Base-by-base conservation (phyloP, 441 rosid genomes). In the Lepidium campestre region DNA sequence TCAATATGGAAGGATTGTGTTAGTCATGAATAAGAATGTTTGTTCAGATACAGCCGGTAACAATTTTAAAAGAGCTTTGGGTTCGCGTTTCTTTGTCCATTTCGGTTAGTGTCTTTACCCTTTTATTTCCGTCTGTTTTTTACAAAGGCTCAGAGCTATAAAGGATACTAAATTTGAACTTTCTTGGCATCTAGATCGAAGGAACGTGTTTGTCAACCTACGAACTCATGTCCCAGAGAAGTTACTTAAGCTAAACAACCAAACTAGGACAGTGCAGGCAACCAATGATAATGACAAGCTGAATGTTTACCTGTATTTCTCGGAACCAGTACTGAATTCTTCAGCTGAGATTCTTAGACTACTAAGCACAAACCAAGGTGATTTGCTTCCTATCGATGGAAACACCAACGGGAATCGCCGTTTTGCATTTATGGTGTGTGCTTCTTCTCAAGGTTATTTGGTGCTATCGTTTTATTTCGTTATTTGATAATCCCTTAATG, bases 11-110 rank as follows among this genome's bases (percentile, higher is more conserved):
- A 77, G 97, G 58, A 73, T 80, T 74, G 73, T 89, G 72, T 71
- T 93, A 70, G 90, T 84, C 7, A 87, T 88, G 95, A 86, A 82
- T 58, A 89, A 80, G 77, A 62, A 42, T 36, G 84, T 93, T 45
- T 93, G 97, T 72, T 77, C 85, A 25, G 99, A 93, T 55, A 31
- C 53, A 46, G 95, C 96, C 7, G 96, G 96, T 57, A 93, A 93
- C 77, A 63, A 25, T 12, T 93, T 91, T 61, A 72, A 67, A 29
- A 85, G 99, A 79, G 71, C 82, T 12, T 65, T 44, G 67, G 91
- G 82, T 79, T 91, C 99, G 4, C 83, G 84, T 66, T 84, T 85
- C 77, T 73, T 49, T 67, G 83, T 93, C 55, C 99, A 81, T 78
- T 83, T 81, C 19, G 97, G 99, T 87, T 67, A 85, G 92, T 83